phyloP scores from a whole-genome alignment of 2,329 filamentous ascomycete species.

The Ceratocystis ficicola region DNA sequence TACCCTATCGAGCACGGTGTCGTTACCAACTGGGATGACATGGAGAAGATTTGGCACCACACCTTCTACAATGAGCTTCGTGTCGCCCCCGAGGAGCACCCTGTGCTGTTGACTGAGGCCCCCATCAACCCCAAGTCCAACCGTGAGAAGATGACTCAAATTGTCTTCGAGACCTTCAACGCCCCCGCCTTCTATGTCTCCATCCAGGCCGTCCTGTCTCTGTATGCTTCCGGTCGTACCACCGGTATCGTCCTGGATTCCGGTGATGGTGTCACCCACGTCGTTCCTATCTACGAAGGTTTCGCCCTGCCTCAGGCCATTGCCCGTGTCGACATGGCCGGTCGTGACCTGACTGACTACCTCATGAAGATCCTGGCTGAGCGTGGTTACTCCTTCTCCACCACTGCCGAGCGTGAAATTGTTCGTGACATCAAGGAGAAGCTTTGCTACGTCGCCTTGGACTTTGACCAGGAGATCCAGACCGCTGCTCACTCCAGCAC shows the following conservation, averaged over 20 bases:
- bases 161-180: slow-evolving; percentile 99
- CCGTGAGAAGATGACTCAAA: slow-evolving; percentile 99
- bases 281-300: slow-evolving; percentile 99
- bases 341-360: slow-evolving; percentile 99
- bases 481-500: slow-evolving; percentile 96
- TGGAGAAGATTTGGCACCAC: slow-evolving; percentile 99
- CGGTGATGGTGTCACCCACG: slow-evolving; percentile 99
- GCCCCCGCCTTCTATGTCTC: slow-evolving; percentile 99
- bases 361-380: slow-evolving; percentile 99
- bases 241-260: slow-evolving; percentile 99
- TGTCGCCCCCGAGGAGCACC: slow-evolving; percentile 99
- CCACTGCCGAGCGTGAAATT: slow-evolving; percentile 99
- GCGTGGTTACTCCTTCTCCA: slow-evolving; percentile 99
- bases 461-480: slow-evolving; percentile 99
- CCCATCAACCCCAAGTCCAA: slow-evolving; percentile 99
- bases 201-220: slow-evolving; percentile 97
- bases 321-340: slow-evolving; percentile 99
- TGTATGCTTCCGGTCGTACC: slow-evolving; percentile 99
- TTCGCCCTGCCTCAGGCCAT: slow-evolving; percentile 99
- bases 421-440: slow-evolving; percentile 99
- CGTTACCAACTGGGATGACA: slow-evolving; percentile 99
- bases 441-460: slow-evolving; percentile 99
- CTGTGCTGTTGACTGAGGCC: slow-evolving; percentile 95
- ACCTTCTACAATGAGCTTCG: slow-evolving; percentile 99
- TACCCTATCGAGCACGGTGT: slow-evolving; percentile 99